Conservation (phyloP, 169 alveolate species). For the Cytauxzoon felis region DNA sequence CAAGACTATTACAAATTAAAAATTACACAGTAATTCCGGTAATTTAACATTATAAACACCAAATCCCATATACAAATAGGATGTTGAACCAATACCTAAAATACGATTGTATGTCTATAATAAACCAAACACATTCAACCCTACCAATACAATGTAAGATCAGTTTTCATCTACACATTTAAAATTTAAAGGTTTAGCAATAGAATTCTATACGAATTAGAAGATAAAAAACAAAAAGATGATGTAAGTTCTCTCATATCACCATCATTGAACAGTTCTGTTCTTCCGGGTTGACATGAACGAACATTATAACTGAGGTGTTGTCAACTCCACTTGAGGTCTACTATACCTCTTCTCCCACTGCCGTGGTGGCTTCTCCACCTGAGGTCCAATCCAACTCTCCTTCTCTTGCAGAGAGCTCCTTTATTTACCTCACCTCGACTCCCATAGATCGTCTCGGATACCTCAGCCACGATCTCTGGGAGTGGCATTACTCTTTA, state of each 20-base stretch:
- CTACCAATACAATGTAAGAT: conserved; percentile 24
- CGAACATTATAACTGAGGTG: no score
- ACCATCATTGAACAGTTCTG: no score
- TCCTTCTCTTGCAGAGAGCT: no score
- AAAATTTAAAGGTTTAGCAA: conserved; percentile 23
- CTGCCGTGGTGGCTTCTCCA: no score
- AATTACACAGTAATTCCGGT: conserved; percentile 14
- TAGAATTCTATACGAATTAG: conserved; percentile 29
- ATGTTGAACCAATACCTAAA: conserved; percentile 51
- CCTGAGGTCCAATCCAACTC: no score
- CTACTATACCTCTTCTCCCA: no score
- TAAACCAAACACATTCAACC: conserved; percentile 42
- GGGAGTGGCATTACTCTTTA: no score
- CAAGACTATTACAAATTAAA: not conserved
- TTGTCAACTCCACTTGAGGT: no score
- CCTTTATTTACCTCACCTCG: no score
- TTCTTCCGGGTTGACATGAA: no score
- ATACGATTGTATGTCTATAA: conserved; percentile 50
- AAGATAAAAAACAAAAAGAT: conserved; percentile 5
- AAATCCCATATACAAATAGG: conserved; percentile 10
- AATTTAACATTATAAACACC: not conserved
- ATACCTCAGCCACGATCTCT: no score
- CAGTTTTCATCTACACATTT: not conserved
- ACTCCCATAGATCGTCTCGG: no score
- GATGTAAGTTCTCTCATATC: conserved; percentile 40